phyloP scores from a whole-genome alignment of 108 stramenopile genomes.

The Fragilaria crotonensis region DNA sequence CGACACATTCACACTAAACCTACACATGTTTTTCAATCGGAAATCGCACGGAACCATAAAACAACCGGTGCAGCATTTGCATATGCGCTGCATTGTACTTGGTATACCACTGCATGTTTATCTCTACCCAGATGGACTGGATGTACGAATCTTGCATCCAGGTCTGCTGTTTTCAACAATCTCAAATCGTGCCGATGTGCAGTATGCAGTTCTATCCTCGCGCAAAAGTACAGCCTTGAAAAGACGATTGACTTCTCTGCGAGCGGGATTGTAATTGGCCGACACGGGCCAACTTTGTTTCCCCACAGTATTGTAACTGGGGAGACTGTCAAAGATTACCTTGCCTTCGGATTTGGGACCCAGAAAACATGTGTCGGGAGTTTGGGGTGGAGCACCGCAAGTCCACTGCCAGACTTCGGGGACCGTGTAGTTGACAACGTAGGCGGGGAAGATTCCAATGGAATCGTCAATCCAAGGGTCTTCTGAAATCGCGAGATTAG shows the following conservation, averaged over 20 bases:
- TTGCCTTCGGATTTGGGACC: background rate
- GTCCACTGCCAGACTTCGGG: conserved; percentile 1
- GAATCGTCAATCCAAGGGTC: background rate
- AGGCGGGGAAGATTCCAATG: background rate
- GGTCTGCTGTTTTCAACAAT: background rate
- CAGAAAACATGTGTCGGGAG: background rate
- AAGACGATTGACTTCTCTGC: background rate
- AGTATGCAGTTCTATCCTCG: background rate
- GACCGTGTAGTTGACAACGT: background rate
- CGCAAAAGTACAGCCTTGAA: background rate
- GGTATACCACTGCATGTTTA: no score
- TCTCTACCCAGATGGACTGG: background rate
- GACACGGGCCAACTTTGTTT: background rate
- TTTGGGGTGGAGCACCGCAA: background rate
- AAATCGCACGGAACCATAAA: no score
- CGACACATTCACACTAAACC: no score
- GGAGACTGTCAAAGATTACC: background rate
- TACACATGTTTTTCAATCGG: no score
- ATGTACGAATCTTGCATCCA: background rate
- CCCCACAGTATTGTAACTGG: background rate
- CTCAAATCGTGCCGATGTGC: background rate
- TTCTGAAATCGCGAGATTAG: background rate
- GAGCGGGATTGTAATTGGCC: background rate
- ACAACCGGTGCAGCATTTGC: background rate
- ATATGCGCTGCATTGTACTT: background rate